A percentile compares a stretch with the other conserved stretches of the same genome.
Conservation (phyloP, 495 filamentous ascomycete genomes). For the Penicillium fimorum region DNA sequence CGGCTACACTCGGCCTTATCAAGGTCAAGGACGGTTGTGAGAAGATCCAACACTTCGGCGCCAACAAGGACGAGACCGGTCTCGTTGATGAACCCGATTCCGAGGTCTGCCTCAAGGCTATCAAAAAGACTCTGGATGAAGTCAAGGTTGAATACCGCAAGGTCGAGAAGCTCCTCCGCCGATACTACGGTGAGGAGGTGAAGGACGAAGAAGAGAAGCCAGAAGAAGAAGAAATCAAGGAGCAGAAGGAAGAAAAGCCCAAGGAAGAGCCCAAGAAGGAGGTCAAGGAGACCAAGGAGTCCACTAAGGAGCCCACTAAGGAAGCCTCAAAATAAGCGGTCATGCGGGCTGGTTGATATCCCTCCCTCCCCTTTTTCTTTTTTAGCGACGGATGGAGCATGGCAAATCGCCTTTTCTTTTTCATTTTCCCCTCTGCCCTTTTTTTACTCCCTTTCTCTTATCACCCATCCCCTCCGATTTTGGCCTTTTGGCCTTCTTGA, state of each 20-base stretch:
- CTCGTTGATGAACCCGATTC: conserved; percentile 58
- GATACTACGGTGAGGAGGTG: conserved; percentile 62
- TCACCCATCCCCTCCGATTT: not conserved
- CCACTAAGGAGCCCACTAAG: conserved; percentile 12
- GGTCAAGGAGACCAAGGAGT: conserved; percentile 10
- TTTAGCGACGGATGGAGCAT: conserved; percentile 38
- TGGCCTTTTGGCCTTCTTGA: conserved; percentile 1
- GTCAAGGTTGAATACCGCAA: conserved; percentile 77
- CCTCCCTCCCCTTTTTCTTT: conserved; percentile 17
- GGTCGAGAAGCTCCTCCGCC: conserved; percentile 66
- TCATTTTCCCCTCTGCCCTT: conserved; percentile 8
- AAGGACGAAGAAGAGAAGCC: conserved; percentile 18
- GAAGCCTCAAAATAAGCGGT: conserved; percentile 8
- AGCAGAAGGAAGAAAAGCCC: conserved; percentile 12
- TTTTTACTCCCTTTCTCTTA: not conserved
- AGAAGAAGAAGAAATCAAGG: conserved; percentile 14
- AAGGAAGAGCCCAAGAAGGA: conserved; percentile 13
- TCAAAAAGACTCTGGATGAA: conserved; percentile 64
- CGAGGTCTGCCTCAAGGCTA: conserved; percentile 61
- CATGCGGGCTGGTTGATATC: conserved; percentile 13
- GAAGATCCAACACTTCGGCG: conserved; percentile 92
- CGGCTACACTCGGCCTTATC: conserved; percentile 86
- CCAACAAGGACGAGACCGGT: conserved; percentile 75
- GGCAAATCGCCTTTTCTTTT: conserved; percentile 21
- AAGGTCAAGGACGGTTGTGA: conserved; percentile 94